These are phyloP conservation scores for Leccinum fibrillosum DNA, from an alignment of 768 basidiomycete genomes.

Conservation along the genomic window DNA sequence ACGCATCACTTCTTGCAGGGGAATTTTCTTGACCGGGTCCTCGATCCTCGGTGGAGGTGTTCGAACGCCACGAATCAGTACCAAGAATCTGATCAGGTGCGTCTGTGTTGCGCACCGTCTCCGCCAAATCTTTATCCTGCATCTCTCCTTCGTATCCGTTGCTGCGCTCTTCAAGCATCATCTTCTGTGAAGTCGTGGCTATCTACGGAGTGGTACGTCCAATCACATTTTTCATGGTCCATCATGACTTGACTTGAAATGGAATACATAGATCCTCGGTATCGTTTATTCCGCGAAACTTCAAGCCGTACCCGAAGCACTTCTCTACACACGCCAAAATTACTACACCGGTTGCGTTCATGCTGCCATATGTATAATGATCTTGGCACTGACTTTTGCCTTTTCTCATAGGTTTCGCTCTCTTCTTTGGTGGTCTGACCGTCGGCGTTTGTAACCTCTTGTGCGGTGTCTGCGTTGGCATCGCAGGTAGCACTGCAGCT, in stretches of 20 bases:
- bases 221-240: background rate
- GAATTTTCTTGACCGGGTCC: conserved; percentile 95
- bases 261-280: conserved; percentile 70
- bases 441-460: conserved; percentile 93
- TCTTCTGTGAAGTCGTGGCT: conserved; percentile 99
- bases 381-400: background rate
- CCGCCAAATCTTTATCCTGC: background rate
- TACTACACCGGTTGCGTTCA: conserved; percentile 80
- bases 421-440: conserved; percentile 97
- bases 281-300: conserved; percentile 94
- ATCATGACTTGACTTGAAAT: background rate
- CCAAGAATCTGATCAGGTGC: conserved; percentile 96
- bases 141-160: background rate
- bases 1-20: conserved; percentile 52
- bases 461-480: conserved; percentile 91
- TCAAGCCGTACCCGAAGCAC: conserved; percentile 50
- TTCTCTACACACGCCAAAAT: conserved; percentile 80
- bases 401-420: conserved; percentile 62
- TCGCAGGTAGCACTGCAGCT: conserved; percentile 94
- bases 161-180: conserved; percentile 58
- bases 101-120: conserved; percentile 12
- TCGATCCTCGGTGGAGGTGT: conserved; percentile 97
- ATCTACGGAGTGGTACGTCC: conserved; percentile 90
- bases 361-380: background rate
- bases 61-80: conserved; percentile 86